A percentile compares a stretch with the other conserved stretches of the same genome.
Conservation (phyloP, 2,329 filamentous ascomycete genomes). For the Calonectria leucothoes region DNA sequence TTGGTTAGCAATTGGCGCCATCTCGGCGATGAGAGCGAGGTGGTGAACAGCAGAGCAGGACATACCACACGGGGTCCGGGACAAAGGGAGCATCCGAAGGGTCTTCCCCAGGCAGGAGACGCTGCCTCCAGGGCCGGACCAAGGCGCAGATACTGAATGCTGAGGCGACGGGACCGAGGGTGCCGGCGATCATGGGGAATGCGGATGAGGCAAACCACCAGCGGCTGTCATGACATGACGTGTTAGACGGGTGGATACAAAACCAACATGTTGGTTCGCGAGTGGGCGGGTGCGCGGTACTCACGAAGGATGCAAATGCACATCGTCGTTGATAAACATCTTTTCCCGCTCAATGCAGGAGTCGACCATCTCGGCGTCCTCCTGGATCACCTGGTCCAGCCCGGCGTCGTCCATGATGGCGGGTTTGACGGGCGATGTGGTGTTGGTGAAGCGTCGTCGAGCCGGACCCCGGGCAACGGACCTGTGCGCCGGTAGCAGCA, state of each 20-base stretch:
- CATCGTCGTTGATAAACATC: conserved; percentile 51
- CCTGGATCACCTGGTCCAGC: conserved; percentile 47
- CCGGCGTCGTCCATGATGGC: conserved; percentile 59
- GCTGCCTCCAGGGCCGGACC: conserved; percentile 82
- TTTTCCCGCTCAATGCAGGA: conserved; percentile 32
- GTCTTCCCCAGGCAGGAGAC: conserved; percentile 58
- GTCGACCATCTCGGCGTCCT: conserved; percentile 29
- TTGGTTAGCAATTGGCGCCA: not conserved
- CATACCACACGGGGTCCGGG: conserved; percentile 76
- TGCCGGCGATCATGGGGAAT: conserved; percentile 84
- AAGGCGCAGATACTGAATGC: conserved; percentile 89
- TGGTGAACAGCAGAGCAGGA: not conserved
- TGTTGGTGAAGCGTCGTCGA: not conserved
- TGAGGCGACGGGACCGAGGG: conserved; percentile 87
- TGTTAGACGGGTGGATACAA: not conserved
- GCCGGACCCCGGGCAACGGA: not conserved
- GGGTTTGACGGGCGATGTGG: conserved; percentile 9
- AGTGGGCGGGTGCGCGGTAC: too few relatives aligned
- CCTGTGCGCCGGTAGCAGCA: not conserved
- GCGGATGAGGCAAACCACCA: conserved; percentile 75
- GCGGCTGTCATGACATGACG: conserved; percentile 52
- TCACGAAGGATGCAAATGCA: conserved; percentile 59
- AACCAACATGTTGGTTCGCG: too few relatives aligned
- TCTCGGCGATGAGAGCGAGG: not conserved
- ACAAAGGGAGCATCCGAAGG: conserved; percentile 64